phyloP scores from a whole-genome alignment of 23 red algal species.

The Chondrus crispus region DNA sequence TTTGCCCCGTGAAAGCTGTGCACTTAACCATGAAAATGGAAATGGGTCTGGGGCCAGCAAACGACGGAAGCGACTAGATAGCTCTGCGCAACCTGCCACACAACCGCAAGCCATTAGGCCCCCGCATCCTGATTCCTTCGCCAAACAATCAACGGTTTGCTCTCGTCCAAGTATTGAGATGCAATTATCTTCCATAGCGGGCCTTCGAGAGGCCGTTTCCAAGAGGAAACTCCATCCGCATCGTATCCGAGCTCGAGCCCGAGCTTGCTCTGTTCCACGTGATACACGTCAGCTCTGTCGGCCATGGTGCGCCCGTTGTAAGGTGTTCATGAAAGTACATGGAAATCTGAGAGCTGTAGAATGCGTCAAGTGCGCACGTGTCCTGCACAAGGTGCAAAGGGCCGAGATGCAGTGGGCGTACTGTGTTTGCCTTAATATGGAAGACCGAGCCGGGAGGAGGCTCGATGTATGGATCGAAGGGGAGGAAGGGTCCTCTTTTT shows the following conservation, averaged over 20 bases:
- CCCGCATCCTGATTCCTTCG: no score
- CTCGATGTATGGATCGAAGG: slow-evolving; percentile 44
- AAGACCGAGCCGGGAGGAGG: not conserved
- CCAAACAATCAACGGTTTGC: no score
- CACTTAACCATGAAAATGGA: no score
- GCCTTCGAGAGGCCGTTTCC: no score
- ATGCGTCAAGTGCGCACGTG: not conserved
- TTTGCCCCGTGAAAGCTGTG: no score
- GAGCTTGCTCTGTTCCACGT: not conserved
- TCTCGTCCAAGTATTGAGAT: no score
- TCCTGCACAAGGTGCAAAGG: not conserved
- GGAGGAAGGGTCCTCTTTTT: slow-evolving; percentile 15
- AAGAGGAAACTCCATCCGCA: no score
- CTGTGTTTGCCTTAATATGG: not conserved
- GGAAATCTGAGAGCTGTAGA: not conserved
- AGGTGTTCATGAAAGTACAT: not conserved
- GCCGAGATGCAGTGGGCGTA: not conserved
- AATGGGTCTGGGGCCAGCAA: no score
- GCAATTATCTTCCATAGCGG: no score
- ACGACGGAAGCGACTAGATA: no score
- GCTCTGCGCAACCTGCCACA: no score
- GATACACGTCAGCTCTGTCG: not conserved
- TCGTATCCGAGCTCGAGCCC: not conserved
- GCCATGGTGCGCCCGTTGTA: not conserved
- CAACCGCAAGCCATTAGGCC: no score